phyloP scores from a whole-genome alignment of 805 yeast species.

The Tanozyma kutaoensis region DNA sequence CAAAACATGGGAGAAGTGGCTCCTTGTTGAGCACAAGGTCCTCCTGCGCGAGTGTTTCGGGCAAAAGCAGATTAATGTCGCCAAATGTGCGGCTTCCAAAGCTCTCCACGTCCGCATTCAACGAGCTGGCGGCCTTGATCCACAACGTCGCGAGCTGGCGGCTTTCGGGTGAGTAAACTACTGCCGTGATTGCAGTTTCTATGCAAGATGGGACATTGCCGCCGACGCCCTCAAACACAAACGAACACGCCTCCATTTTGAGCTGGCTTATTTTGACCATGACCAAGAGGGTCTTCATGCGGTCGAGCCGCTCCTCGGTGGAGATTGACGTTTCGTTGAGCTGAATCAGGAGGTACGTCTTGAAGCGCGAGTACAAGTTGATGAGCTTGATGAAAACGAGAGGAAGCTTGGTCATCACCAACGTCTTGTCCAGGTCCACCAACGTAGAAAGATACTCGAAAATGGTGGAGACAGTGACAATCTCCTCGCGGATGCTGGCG shows the following conservation, averaged over 20 bases:
- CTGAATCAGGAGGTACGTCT: constrained; percentile 49
- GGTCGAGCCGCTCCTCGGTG: constrained; percentile 44
- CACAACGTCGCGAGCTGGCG: constrained; percentile 57
- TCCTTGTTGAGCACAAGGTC: constrained; percentile 22
- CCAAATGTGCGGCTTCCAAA: constrained; percentile 8
- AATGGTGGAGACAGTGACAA: constrained; percentile 50
- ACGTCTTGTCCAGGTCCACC: constrained; percentile 29
- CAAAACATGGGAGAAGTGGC: constrained; percentile 71
- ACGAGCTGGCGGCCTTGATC: constrained; percentile 38
- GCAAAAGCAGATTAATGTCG: constrained; percentile 18
- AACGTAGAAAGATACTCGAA: constrained; percentile 58
- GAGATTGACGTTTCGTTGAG: constrained; percentile 49
- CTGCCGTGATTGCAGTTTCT: constrained; percentile 65
- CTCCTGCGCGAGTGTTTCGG: constrained; percentile 9
- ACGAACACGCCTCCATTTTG: constrained; percentile 44
- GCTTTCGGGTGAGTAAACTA: constrained; percentile 71
- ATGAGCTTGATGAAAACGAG: constrained; percentile 52
- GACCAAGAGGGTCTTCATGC: constrained; percentile 57
- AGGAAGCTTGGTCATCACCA: constrained; percentile 41
- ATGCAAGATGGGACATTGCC: constrained; percentile 60
- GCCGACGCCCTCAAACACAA: constrained; percentile 23
- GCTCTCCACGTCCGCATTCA: constrained; percentile 6
- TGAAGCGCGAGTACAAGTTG: constrained; percentile 54
- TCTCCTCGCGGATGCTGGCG: constrained; percentile 32
- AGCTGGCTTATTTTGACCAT: constrained; percentile 52